These are phyloP conservation scores for Solanum corneliomulleri DNA, from an alignment of 257 asterid genomes.

Conservation along the genomic window DNA sequence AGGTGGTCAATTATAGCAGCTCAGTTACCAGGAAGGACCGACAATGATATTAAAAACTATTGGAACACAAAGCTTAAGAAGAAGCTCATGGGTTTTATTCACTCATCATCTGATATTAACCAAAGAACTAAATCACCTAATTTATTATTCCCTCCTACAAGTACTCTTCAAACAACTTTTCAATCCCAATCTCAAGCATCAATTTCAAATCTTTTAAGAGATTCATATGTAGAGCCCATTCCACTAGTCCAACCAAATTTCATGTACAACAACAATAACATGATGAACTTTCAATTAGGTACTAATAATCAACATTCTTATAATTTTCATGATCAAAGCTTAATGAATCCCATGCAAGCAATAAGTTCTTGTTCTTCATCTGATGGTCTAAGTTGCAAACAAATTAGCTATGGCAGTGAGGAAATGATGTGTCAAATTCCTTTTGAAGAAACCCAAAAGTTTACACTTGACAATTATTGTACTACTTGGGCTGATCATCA, in stretches of 20 bases:
- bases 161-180: not conserved
- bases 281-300: not conserved
- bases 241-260: not conserved
- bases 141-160: not conserved
- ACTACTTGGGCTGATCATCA: not conserved
- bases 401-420: not conserved
- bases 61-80: conserved; percentile 20
- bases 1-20: conserved; percentile 22
- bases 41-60: conserved; percentile 13
- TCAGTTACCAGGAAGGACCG: conserved; percentile 12
- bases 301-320: not conserved
- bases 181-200: not conserved
- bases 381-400: conserved; percentile 6
- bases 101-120: not conserved
- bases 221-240: not conserved
- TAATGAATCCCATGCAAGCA: not conserved
- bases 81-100: not conserved
- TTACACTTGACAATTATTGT: not conserved
- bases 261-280: not conserved
- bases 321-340: not conserved
- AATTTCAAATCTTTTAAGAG: not conserved
- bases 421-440: not conserved
- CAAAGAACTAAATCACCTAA: not conserved
- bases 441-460: not conserved
- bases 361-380: conserved; percentile 1